phyloP scores from a whole-genome alignment of 345 rosid species.

The Citropsis articulata region DNA sequence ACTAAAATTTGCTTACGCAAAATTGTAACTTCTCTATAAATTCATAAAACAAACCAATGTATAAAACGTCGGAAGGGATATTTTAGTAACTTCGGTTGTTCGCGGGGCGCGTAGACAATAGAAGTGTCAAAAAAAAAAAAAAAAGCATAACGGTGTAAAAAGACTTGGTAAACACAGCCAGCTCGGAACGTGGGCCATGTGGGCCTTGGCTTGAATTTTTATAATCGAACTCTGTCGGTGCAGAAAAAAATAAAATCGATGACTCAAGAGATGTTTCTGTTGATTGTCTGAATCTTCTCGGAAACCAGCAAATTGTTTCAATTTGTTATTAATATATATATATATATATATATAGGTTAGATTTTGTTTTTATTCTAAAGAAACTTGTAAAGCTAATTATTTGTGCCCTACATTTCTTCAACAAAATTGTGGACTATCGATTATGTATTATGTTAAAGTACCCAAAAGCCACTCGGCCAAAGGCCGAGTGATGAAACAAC shows the following conservation, averaged over 20 bases:
- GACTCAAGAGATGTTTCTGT: background rate
- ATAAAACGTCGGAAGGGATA: background rate
- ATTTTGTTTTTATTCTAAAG: no score
- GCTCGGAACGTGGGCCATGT: background rate
- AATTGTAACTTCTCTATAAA: background rate
- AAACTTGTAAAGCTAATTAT: no score
- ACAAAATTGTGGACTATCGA: no score
- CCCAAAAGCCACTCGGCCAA: no score
- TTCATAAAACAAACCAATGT: background rate
- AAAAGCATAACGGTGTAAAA: no score
- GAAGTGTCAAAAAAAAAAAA: background rate
- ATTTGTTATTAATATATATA: no score
- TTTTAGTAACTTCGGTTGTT: background rate
- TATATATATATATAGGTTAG: rapidly evolving
- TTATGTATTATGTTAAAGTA: no score
- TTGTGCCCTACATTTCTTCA: no score
- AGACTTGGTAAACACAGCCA: background rate
- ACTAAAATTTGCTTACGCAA: background rate
- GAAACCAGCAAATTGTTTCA: no score
- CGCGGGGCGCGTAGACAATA: background rate
- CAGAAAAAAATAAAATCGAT: background rate
- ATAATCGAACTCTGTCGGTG: background rate
- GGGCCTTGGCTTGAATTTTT: background rate
- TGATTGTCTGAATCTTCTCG: background rate
- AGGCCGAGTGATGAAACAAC: no score